Evolutionary conservation across 495 filamentous ascomycete species (phyloP).

Genomic region (Penicillium simplicissimum): DNA sequence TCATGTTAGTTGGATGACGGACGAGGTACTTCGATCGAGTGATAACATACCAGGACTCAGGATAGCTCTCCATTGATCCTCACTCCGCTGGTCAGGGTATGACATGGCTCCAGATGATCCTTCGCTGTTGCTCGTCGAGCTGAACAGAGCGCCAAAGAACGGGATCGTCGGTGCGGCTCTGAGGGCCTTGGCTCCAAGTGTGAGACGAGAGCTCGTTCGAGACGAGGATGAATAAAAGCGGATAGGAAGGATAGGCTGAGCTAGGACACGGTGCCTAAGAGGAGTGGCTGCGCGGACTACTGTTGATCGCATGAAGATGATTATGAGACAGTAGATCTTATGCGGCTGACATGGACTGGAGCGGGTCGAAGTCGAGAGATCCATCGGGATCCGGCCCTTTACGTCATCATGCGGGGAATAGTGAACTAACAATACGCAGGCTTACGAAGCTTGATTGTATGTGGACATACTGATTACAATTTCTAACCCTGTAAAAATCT

Average conservation of each 20-base stretch:
- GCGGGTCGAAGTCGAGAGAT: not conserved
- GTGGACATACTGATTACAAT: not conserved
- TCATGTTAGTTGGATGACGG: slow-evolving; percentile 15
- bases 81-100: slow-evolving; percentile 74
- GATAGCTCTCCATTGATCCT: slow-evolving; percentile 86
- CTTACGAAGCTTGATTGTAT: not conserved
- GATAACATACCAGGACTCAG: slow-evolving; percentile 65
- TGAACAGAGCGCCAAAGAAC: slow-evolving; percentile 79
- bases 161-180: slow-evolving; percentile 71
- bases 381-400: slow-evolving; percentile 8
- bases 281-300: slow-evolving; percentile 52
- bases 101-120: slow-evolving; percentile 60
- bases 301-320: slow-evolving; percentile 25
- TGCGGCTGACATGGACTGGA: not conserved
- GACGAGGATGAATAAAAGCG: slow-evolving; percentile 25
- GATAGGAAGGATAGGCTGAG: slow-evolving; percentile 31
- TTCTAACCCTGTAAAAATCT: not conserved
- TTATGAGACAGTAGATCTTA: not conserved
- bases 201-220: slow-evolving; percentile 31
- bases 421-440: no score
- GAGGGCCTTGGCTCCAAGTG: slow-evolving; percentile 40
- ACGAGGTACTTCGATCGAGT: not conserved
- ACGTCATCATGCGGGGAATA: slow-evolving; percentile 33
- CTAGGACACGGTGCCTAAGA: slow-evolving; percentile 24
- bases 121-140: slow-evolving; percentile 49